Evolutionary conservation across 169 alveolate species (phyloP).

Genomic region (Plasmodium chabaudi): DNA sequence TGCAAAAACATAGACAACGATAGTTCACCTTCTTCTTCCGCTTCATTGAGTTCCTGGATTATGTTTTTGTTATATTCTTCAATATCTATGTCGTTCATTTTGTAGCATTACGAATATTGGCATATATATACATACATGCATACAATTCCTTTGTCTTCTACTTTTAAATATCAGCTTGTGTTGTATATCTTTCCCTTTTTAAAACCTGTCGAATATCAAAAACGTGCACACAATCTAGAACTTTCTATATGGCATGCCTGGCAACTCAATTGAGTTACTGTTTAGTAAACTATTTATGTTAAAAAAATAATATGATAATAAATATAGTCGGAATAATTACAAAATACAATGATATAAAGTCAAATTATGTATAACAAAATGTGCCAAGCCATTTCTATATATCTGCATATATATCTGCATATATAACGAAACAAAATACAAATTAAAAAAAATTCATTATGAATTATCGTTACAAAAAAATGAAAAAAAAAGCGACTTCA

Average conservation of each 20-base stretch:
- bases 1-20: slow-evolving; percentile 54
- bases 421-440: background rate
- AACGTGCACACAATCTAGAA: background rate
- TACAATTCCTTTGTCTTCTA: background rate
- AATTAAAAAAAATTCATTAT: background rate
- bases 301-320: background rate
- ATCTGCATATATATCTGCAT: background rate
- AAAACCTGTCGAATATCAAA: background rate
- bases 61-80: slow-evolving; percentile 62
- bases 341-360: background rate
- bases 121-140: background rate
- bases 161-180: too few species aligned
- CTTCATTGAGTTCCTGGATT: slow-evolving; percentile 62
- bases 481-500: background rate
- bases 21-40: slow-evolving; percentile 62
- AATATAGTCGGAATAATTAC: background rate
- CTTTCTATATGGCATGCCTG: too few species aligned
- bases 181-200: too few species aligned
- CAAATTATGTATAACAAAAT: background rate
- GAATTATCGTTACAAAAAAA: background rate
- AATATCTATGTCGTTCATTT: slow-evolving; percentile 55
- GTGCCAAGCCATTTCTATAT: background rate
- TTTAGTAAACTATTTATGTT: too few species aligned
- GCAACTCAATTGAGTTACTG: too few species aligned
- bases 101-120: background rate